Evolutionary conservation across 1,284 basidiomycete genomes (phyloP).

Genomic region (Schizophyllum amplum): DNA sequence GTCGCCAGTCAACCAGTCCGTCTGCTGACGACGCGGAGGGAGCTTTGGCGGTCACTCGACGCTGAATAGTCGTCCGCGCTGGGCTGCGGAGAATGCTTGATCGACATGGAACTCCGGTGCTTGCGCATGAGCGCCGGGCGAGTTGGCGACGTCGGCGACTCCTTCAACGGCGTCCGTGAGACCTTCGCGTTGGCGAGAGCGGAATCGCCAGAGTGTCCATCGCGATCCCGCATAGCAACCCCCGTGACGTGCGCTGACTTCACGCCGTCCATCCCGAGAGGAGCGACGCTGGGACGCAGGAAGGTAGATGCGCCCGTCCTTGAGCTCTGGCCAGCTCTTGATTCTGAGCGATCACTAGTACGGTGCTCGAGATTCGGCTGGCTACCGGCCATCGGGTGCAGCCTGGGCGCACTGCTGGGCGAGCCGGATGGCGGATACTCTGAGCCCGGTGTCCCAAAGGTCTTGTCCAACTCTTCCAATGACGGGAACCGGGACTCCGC

Average conservation of each 20-base stretch:
- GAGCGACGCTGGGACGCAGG: conserved; percentile 12
- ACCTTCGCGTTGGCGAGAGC: neutral
- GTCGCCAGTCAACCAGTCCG: conserved; percentile 70
- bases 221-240: conserved; percentile 38
- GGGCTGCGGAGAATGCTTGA: conserved; percentile 19
- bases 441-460: conserved; percentile 30
- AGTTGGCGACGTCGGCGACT: conserved; percentile 15
- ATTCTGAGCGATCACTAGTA: conserved; percentile 9
- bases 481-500: conserved; percentile 70
- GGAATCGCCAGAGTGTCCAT: conserved; percentile 13
- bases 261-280: conserved; percentile 17
- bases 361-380: neutral
- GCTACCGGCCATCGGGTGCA: neutral
- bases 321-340: neutral
- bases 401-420: conserved; percentile 6
- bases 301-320: conserved; percentile 9
- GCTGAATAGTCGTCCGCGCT: neutral
- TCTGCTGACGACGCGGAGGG: conserved; percentile 11
- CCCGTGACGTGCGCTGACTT: conserved; percentile 52
- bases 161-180: conserved; percentile 3
- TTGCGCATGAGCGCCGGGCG: conserved; percentile 31
- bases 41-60: conserved; percentile 7
- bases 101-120: conserved; percentile 33
- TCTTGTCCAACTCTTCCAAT: conserved; percentile 67
- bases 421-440: conserved; percentile 2